phyloP scores from a whole-genome alignment of 2,329 filamentous ascomycete genomes.

The Neofusicoccum cordaticola region DNA sequence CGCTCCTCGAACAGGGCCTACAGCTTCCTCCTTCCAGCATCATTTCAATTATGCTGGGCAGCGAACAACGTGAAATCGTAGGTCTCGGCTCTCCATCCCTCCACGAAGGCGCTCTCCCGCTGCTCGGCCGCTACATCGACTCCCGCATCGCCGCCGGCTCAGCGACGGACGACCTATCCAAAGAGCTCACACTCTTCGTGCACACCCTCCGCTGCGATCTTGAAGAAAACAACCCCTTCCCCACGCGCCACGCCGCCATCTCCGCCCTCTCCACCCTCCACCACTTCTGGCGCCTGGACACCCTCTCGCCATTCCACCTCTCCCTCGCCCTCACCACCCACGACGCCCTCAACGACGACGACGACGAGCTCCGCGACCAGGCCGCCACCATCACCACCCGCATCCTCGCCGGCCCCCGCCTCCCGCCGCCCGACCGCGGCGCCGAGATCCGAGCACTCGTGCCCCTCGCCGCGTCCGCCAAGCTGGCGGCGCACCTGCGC shows the following conservation, averaged over 20 bases:
- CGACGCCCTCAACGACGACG: slow-evolving; percentile 80
- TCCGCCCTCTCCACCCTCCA: slow-evolving; percentile 51
- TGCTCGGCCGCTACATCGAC: slow-evolving; percentile 4
- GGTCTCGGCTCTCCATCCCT: slow-evolving; percentile 9
- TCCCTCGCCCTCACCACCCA: slow-evolving; percentile 59
- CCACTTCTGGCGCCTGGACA: slow-evolving; percentile 20
- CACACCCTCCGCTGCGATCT: slow-evolving; percentile 19
- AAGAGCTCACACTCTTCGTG: background rate
- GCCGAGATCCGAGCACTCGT: slow-evolving; percentile 33
- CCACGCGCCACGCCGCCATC: slow-evolving; percentile 61
- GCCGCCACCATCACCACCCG: slow-evolving; percentile 53
- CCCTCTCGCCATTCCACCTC: slow-evolving; percentile 18
- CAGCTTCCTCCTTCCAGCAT: background rate
- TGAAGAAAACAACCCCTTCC: slow-evolving; percentile 51
- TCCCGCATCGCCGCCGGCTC: background rate
- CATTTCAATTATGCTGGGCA: background rate
- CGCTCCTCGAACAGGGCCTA: slow-evolving; percentile 10
- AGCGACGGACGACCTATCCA: background rate
- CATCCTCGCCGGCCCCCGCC: slow-evolving; percentile 39
- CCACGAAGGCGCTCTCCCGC: slow-evolving; percentile 3
- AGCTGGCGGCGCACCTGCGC: slow-evolving; percentile 29
- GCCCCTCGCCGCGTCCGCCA: background rate
- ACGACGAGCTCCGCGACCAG: slow-evolving; percentile 76
- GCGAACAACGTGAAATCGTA: background rate
- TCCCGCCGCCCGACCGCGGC: background rate